These are phyloP conservation scores for Candida boidinii DNA, from an alignment of 805 yeast species.

Conservation along the genomic window DNA sequence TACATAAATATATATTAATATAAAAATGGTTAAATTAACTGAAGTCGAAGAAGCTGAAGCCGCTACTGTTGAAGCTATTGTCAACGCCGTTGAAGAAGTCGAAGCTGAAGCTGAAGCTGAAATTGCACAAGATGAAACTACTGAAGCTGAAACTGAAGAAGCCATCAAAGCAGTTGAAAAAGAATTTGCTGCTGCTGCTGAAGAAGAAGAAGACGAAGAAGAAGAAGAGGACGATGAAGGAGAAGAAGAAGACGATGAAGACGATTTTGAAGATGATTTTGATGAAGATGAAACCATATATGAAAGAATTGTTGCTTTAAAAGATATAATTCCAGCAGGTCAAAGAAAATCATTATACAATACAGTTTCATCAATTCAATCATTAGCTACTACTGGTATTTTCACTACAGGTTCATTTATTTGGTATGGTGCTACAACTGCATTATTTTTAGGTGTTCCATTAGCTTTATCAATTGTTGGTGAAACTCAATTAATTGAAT, in stretches of 20 bases:
- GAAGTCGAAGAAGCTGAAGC: conserved; percentile 43
- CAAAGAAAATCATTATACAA: conserved; percentile 44
- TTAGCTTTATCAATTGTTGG: conserved; percentile 80
- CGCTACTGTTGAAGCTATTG: conserved; percentile 9
- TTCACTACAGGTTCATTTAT: conserved; percentile 64
- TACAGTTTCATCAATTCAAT: conserved; percentile 25
- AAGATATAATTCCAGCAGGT: conserved; percentile 84
- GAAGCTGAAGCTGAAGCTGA: conserved; percentile 15
- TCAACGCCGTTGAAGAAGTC: conserved; percentile 24
- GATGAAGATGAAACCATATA: conserved; percentile 76
- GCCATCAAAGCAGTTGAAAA: conserved; percentile 26
- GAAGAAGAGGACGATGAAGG: conserved; percentile 29
- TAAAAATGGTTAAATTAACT: conserved; percentile 70
- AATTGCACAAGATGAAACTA: no score
- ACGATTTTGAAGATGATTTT: conserved; percentile 63
- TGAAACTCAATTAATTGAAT: conserved; percentile 88
- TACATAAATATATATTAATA: neutral
- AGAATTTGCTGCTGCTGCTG: conserved; percentile 19
- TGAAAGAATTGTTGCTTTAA: conserved; percentile 87
- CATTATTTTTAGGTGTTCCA: conserved; percentile 87
- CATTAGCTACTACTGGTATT: conserved; percentile 37
- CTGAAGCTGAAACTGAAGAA: conserved; percentile 24
- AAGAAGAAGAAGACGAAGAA: conserved; percentile 23
- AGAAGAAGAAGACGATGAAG: conserved; percentile 37
- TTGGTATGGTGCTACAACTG: conserved; percentile 82